Conservation (phyloP, 2,329 filamentous ascomycete genomes). For the Trichoderma gracile region DNA sequence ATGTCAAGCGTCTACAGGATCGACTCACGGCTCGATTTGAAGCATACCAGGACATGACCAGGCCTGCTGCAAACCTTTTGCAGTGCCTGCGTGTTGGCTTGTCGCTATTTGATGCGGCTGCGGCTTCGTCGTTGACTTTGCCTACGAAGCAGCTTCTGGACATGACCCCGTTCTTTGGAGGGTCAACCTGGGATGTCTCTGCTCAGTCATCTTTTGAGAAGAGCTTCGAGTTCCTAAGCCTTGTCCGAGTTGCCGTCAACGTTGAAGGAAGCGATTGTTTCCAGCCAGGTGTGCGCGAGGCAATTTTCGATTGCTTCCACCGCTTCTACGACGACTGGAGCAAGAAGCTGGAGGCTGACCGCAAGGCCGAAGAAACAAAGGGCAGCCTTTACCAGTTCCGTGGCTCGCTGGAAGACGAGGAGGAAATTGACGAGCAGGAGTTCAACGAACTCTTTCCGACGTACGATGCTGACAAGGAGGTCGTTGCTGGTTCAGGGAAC, state of each 20-base stretch:
- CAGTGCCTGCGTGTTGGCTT: slow-evolving; percentile 76
- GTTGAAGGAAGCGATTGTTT: slow-evolving; percentile 51
- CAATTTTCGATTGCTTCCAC: slow-evolving; percentile 67
- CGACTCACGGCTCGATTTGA: slow-evolving; percentile 70
- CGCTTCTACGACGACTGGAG: slow-evolving; percentile 80
- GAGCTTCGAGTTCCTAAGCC: slow-evolving; percentile 48
- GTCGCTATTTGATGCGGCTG: slow-evolving; percentile 54
- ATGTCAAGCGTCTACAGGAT: slow-evolving; percentile 67
- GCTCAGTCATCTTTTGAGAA: slow-evolving; percentile 30
- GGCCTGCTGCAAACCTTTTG: slow-evolving; percentile 75
- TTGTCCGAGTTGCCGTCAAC: slow-evolving; percentile 40
- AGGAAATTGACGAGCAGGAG: slow-evolving; percentile 72
- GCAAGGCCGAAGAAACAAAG: slow-evolving; percentile 70
- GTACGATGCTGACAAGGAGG: slow-evolving; percentile 56
- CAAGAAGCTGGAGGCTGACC: slow-evolving; percentile 71
- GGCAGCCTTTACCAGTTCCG: slow-evolving; percentile 81
- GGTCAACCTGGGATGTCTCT: slow-evolving; percentile 38
- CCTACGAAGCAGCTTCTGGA: slow-evolving; percentile 43
- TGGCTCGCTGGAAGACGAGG: slow-evolving; percentile 73
- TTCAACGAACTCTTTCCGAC: slow-evolving; percentile 80
- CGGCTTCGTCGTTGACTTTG: slow-evolving; percentile 45
- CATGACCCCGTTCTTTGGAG: slow-evolving; percentile 59
- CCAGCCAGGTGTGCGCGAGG: slow-evolving; percentile 47
- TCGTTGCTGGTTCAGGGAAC: slow-evolving; percentile 34
- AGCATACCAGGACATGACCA: slow-evolving; percentile 81